Conservation (phyloP, 2,329 filamentous ascomycete species). For the Blumeria graminis region DNA sequence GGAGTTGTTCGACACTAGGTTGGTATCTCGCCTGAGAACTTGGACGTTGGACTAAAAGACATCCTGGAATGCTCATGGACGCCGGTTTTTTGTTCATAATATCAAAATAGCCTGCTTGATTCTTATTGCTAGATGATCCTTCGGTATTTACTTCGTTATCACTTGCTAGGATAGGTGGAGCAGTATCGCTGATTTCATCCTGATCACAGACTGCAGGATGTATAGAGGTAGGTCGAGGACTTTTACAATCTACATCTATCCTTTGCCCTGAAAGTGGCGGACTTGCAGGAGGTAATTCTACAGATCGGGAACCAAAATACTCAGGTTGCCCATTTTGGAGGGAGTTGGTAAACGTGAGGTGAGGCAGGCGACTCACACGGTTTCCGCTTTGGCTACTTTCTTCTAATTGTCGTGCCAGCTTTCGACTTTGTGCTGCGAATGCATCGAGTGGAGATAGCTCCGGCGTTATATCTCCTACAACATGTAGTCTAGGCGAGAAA, state of each 20-base stretch:
- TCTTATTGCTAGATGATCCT: conserved; percentile 4
- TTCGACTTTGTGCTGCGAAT: conserved; percentile 72
- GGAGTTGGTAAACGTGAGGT: conserved; percentile 54
- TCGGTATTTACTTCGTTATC: conserved; percentile 7
- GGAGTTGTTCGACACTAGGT: conserved; percentile 5
- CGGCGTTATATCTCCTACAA: conserved; percentile 62
- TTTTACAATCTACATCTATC: conserved; percentile 28
- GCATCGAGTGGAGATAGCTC: conserved; percentile 87
- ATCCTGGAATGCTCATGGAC: conserved; percentile 1
- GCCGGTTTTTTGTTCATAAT: conserved; percentile 11
- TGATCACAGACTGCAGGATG: conserved; percentile 43
- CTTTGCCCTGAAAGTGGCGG: conserved; percentile 23
- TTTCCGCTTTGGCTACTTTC: conserved; percentile 49
- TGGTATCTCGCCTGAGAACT: not conserved
- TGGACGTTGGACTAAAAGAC: not conserved
- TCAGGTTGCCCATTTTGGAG: conserved; percentile 55
- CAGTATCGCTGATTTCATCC: conserved; percentile 2
- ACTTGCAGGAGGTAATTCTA: conserved; percentile 18
- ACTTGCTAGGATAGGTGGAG: too few species aligned
- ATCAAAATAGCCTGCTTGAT: conserved; percentile 19
- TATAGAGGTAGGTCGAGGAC: conserved; percentile 42
- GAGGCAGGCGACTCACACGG: conserved; percentile 60
- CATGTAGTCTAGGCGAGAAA: conserved; percentile 46
- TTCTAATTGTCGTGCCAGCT: conserved; percentile 69
- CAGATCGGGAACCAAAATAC: conserved; percentile 48